A percentile compares a stretch with the other conserved stretches of the same genome.
Conservation (phyloP, 2,329 filamentous ascomycete genomes). For the Aureobasidium sp. region DNA sequence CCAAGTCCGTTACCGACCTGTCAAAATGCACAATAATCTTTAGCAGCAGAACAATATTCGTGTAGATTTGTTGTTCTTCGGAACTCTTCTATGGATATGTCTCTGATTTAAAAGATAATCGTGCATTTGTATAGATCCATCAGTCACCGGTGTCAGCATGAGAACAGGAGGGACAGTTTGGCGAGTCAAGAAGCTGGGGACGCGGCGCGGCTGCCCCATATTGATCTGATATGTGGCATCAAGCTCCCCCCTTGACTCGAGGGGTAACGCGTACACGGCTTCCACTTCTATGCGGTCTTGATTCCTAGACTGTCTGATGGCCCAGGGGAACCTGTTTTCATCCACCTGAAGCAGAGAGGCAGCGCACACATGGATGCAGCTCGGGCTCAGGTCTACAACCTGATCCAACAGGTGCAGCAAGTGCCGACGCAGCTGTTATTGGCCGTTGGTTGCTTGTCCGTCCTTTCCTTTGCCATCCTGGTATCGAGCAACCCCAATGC, state of each 20-base stretch:
- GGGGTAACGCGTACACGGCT: slow-evolving; percentile 9
- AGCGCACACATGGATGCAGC: slow-evolving; percentile 5
- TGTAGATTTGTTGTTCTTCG: not conserved
- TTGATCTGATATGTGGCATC: slow-evolving; percentile 8
- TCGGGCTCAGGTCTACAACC: not conserved
- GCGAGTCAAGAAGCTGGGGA: not conserved
- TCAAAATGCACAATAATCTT: not conserved
- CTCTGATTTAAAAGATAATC: not conserved
- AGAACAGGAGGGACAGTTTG: not conserved
- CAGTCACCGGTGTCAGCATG: not conserved
- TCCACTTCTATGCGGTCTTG: not conserved
- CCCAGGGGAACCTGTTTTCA: not conserved
- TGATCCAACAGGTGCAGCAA: slow-evolving; percentile 6
- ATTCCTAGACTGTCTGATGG: slow-evolving; percentile 4
- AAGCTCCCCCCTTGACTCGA: slow-evolving; percentile 2
- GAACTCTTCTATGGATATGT: not conserved
- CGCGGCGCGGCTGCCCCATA: not conserved
- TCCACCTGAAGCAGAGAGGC: slow-evolving; percentile 1
- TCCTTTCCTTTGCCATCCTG: slow-evolving; percentile 23
- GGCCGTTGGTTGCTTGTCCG: slow-evolving; percentile 15
- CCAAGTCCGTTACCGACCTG: not conserved
- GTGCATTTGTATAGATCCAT: not conserved
- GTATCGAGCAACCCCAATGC: slow-evolving; percentile 17
- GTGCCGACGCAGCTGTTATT: slow-evolving; percentile 1
- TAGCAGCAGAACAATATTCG: not conserved